These are phyloP conservation scores for Urtica urens DNA, from an alignment of 306 rosid genomes.

Conservation along the genomic window DNA sequence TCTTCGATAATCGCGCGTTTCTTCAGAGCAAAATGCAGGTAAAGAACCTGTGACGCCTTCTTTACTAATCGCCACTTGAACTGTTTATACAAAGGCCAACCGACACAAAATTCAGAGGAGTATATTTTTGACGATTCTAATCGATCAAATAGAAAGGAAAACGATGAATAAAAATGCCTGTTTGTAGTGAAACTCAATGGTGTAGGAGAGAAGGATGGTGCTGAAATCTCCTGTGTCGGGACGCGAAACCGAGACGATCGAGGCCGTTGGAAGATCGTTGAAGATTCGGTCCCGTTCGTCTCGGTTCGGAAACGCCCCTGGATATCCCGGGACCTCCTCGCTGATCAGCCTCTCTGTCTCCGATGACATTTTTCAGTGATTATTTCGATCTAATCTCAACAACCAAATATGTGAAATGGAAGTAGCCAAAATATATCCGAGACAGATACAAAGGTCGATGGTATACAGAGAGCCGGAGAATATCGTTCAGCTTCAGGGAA, in stretches of 20 bases:
- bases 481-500: neutral
- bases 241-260: slow-evolving; percentile 57
- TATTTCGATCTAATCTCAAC: neutral
- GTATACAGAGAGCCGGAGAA: neutral
- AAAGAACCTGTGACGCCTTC: slow-evolving; percentile 91
- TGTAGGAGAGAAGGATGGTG: slow-evolving; percentile 72
- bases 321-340: slow-evolving; percentile 9
- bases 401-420: too few species aligned
- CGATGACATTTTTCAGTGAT: slow-evolving; percentile 21
- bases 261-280: slow-evolving; percentile 59
- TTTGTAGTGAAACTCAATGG: slow-evolving; percentile 73
- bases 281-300: slow-evolving; percentile 40
- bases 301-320: slow-evolving; percentile 26
- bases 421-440: neutral
- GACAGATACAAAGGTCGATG: neutral
- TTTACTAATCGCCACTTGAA: slow-evolving; percentile 72
- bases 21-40: slow-evolving; percentile 76
- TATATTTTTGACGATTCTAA: too few species aligned
- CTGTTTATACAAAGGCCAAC: slow-evolving; percentile 25
- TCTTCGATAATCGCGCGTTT: slow-evolving; percentile 77
- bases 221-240: slow-evolving; percentile 71
- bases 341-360: slow-evolving; percentile 44
- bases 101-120: too few species aligned
- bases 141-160: neutral
- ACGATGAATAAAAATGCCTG: slow-evolving; percentile 31